Conservation (phyloP, 805 yeast species). For the Candida saitoana region DNA sequence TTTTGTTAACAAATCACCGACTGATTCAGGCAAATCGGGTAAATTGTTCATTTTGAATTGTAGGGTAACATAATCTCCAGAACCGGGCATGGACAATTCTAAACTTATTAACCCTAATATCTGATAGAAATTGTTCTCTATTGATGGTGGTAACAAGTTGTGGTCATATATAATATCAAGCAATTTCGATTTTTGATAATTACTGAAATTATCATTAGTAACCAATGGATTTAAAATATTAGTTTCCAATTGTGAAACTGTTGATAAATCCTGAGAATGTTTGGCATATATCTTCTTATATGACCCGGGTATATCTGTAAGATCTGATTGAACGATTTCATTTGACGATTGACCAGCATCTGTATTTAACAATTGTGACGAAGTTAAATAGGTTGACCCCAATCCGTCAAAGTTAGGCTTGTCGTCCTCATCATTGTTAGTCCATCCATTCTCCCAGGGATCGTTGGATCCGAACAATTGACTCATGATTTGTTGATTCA, state of each 20-base stretch:
- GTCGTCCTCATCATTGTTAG: conserved; percentile 12
- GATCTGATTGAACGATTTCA: conserved; percentile 9
- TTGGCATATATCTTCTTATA: conserved; percentile 19
- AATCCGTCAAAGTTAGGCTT: conserved; percentile 5
- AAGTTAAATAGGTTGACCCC: conserved; percentile 17
- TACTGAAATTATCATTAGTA: conserved; percentile 20
- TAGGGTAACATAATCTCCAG: conserved; percentile 42
- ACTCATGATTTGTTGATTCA: conserved; percentile 3
- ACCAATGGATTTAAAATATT: conserved; percentile 26
- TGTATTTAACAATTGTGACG: conserved; percentile 21
- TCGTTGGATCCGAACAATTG: conserved; percentile 17
- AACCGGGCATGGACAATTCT: conserved; percentile 38
- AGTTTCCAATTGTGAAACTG: conserved; percentile 28
- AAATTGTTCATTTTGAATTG: conserved; percentile 31
- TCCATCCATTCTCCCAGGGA: conserved; percentile 42
- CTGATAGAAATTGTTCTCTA: conserved; percentile 28
- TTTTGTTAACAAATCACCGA: conserved; percentile 11
- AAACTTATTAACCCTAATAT: conserved; percentile 38
- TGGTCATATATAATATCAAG: conserved; percentile 35
- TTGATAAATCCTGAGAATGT: conserved; percentile 14
- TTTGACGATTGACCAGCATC: conserved; percentile 5
- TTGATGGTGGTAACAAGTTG: conserved; percentile 27
- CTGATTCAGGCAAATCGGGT: conserved; percentile 29
- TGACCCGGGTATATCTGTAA: conserved; percentile 26
- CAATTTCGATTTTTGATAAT: conserved; percentile 29